Base-by-base conservation (phyloP, 2,329 filamentous ascomycete genomes). In the Teratosphaeria epicoccoides region DNA sequence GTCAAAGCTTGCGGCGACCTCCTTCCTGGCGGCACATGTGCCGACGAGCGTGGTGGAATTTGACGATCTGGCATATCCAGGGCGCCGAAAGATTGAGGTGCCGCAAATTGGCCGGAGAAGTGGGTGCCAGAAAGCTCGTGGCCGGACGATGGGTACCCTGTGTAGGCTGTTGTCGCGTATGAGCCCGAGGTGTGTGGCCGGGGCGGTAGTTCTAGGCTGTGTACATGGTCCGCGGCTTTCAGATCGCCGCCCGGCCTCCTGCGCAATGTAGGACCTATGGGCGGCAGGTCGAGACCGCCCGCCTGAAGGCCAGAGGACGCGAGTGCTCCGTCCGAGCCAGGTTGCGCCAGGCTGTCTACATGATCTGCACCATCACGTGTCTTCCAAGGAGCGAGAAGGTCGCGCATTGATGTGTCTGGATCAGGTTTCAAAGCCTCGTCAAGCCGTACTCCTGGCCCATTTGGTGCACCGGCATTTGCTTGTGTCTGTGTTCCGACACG, bases 211-310 rank as follows among this genome's bases (percentile, higher is more conserved):
- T 72, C 68, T 6, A 76, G 64, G 52, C 75, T 73, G 44, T 74
- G 68, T 0, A 76, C 66, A 51, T 76, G 72, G 43, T 71, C 68
- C 6, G 66, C 72, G 25, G 70, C 71, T 49, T 73, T 69, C 29
- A 77, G 65, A 60, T 77, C 70, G 14, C 74, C 74, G 46, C 73
- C 74, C 44, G 74, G 74, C 33, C 72, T 66, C 48, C 74, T 66
- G 24, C 74, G 71, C 22, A 77, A 66, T 57, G 71, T 71, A 28
- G 62, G 52, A 49, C 57, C 51, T 52, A 64, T 43, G 59, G 63
- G 47, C 53, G 66, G 55, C 47, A 61, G 52, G 28, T 73, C 68
- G 3, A 70, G 57, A 46, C 63, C 66, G 46, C 70, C 68, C 0
- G 70, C 68, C 48, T 71, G 68, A 26, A 69, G 68, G 28, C 66